Conservation (phyloP, 768 basidiomycete genomes). For the Lentinula sp. region DNA sequence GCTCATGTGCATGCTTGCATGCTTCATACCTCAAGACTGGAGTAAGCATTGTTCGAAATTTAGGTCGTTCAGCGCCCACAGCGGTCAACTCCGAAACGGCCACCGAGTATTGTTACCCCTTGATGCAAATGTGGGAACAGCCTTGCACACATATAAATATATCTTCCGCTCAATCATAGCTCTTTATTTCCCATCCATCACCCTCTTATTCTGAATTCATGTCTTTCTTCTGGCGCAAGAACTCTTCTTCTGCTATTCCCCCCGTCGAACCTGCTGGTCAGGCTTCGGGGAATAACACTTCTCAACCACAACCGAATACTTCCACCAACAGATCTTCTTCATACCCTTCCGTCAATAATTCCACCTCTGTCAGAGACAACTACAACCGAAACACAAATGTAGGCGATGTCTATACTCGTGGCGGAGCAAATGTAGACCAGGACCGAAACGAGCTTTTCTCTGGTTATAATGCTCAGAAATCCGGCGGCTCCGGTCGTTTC, state of each 20-base stretch:
- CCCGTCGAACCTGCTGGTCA: conserved; percentile 39
- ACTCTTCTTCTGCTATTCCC: conserved; percentile 58
- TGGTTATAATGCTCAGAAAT: conserved; percentile 56
- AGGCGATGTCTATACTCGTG: conserved; percentile 64
- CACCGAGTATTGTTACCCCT: background rate
- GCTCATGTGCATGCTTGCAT: no score
- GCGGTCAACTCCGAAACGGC: no score
- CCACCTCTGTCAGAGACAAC: conserved; percentile 25
- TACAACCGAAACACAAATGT: conserved; percentile 48
- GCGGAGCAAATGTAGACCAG: conserved; percentile 49
- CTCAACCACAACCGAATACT: conserved; percentile 11
- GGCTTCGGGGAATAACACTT: conserved; percentile 17
- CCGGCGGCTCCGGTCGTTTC: conserved; percentile 57
- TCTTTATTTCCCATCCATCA: conserved; percentile 23
- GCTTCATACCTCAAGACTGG: no score
- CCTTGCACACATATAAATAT: background rate
- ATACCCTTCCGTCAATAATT: background rate
- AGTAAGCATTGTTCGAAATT: no score
- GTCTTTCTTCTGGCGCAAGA: conserved; percentile 35
- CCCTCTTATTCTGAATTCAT: conserved; percentile 58
- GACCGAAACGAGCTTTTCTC: conserved; percentile 73
- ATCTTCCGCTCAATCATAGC: background rate
- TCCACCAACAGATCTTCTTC: conserved; percentile 23
- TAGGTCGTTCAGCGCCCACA: no score
- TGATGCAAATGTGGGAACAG: background rate